Percentiles rank a stretch among this genome's conserved stretches.
phyloP scores from a whole-genome alignment of 2,329 filamentous ascomycete species.

The Sclerotinia trifoliorum region DNA sequence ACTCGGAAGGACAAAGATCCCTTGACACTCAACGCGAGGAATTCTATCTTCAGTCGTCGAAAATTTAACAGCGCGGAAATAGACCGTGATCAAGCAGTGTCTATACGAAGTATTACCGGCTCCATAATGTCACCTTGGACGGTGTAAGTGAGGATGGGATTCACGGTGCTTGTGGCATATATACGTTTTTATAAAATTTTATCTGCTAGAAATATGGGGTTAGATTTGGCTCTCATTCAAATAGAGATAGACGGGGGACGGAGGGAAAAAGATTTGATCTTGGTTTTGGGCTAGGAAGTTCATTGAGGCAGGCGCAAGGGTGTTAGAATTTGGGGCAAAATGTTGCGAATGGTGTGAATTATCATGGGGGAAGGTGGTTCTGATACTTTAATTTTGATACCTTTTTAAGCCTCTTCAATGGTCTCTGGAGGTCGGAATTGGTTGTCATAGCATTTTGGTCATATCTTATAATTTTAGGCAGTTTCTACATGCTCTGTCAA shows the following conservation, averaged over 20 bases:
- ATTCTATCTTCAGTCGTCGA: not conserved
- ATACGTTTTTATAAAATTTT: not conserved
- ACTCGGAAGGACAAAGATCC: rapidly evolving
- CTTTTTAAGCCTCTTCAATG: not conserved
- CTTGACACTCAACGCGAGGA: not conserved
- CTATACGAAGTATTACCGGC: not conserved
- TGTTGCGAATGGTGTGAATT: rapidly evolving
- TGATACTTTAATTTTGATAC: not conserved
- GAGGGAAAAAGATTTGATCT: not conserved
- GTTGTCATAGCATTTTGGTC: not conserved
- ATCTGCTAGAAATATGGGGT: not conserved
- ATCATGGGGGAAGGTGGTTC: not conserved
- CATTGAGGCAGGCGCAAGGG: not conserved
- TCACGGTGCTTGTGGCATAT: not conserved
- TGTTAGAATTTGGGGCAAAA: too few species aligned
- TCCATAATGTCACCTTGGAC: not conserved
- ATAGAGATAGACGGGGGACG: not conserved
- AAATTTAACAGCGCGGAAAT: not conserved
- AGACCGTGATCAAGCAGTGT: not conserved
- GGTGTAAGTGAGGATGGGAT: not conserved
- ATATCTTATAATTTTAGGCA: not conserved
- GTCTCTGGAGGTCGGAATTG: not conserved
- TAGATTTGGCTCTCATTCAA: not conserved
- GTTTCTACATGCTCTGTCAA: not conserved
- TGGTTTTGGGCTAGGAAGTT: not conserved